phyloP scores from a whole-genome alignment of 352 stramenopile species.

The Globisporangium megalacanthum region DNA sequence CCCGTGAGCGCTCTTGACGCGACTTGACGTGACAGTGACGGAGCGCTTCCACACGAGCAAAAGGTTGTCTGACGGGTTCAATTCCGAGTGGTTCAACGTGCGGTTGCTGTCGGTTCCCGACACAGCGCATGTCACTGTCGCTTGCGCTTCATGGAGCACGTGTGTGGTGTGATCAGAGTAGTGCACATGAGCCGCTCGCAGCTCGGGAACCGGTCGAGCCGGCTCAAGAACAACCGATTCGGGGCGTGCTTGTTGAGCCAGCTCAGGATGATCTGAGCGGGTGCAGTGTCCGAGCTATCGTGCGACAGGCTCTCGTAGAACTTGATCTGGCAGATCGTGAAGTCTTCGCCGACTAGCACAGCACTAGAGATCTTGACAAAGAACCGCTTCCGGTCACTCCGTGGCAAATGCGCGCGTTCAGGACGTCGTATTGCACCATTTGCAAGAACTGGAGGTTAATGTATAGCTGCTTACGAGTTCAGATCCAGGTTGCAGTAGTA shows the following conservation, averaged over 20 bases:
- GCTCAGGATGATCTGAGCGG: conserved; percentile 49
- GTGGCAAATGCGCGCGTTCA: too few relatives aligned
- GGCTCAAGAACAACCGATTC: conserved; percentile 73
- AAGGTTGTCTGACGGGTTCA: conserved; percentile 71
- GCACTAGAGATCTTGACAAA: not conserved
- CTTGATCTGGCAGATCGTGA: conserved; percentile 27
- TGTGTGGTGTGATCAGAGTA: conserved; percentile 71
- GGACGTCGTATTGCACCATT: too few relatives aligned
- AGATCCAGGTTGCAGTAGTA: too few relatives aligned
- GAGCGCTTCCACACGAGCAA: conserved; percentile 72
- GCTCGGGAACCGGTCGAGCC: conserved; percentile 59
- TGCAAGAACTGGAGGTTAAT: too few relatives aligned
- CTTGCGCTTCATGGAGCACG: conserved; percentile 71
- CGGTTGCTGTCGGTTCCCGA: too few relatives aligned
- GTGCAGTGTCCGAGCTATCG: conserved; percentile 57
- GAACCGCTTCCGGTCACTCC: conserved; percentile 8
- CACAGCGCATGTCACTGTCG: conserved; percentile 47
- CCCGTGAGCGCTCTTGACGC: conserved; percentile 59
- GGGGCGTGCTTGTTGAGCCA: conserved; percentile 75
- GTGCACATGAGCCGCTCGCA: conserved; percentile 71
- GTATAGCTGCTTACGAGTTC: too few relatives aligned
- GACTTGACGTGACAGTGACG: conserved; percentile 83
- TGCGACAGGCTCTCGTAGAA: conserved; percentile 55
- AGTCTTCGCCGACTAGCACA: conserved; percentile 6
- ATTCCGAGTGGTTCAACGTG: conserved; percentile 39